phyloP scores from a whole-genome alignment of 2,329 filamentous ascomycete species.

The Phyllosticta capitalensis region DNA sequence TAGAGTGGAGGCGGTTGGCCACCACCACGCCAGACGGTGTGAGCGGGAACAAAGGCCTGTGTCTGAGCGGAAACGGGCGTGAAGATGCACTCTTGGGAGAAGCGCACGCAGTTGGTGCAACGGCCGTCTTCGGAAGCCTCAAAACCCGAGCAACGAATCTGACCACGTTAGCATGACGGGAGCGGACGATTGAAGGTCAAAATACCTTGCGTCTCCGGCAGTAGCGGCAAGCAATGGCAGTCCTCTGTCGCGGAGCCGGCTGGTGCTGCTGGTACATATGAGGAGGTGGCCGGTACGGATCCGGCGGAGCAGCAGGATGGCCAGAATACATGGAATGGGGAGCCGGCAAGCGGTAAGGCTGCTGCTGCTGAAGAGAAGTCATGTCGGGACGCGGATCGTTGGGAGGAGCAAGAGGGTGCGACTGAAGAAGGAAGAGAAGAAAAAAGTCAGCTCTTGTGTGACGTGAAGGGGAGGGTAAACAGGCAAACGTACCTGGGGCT shows the following conservation, averaged over 20 bases:
- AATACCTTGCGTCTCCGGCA: constrained; percentile 50
- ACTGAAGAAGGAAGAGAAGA: constrained; percentile 10
- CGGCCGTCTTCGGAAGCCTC: constrained; percentile 62
- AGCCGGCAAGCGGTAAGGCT: constrained; percentile 34
- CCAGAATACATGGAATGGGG: constrained; percentile 36
- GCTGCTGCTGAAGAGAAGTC: constrained; percentile 36
- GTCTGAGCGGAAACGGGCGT: constrained; percentile 65
- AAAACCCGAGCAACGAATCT: constrained; percentile 71
- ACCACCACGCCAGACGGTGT: constrained; percentile 49
- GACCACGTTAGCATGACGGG: constrained; percentile 11
- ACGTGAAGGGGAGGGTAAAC: constrained; percentile 12
- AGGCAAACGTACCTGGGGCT: constrained; percentile 24
- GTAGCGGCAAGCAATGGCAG: constrained; percentile 52
- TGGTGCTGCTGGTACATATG: constrained; percentile 32
- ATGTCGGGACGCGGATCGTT: constrained; percentile 34
- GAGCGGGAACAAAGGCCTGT: constrained; percentile 64
- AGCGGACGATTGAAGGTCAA: not conserved
- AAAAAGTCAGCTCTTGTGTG: constrained; percentile 10
- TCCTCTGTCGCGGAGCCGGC: constrained; percentile 50
- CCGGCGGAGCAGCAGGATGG: constrained; percentile 28
- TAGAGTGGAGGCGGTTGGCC: constrained; percentile 40
- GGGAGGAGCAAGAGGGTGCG: constrained; percentile 16
- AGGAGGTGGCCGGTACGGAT: constrained; percentile 33
- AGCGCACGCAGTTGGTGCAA: constrained; percentile 63
- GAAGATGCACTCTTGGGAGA: constrained; percentile 70